A percentile compares a stretch with the other conserved stretches of the same genome.
Evolutionary conservation across 805 yeast species (phyloP).

Genomic region (Cyberlindnera mississippiensis): DNA sequence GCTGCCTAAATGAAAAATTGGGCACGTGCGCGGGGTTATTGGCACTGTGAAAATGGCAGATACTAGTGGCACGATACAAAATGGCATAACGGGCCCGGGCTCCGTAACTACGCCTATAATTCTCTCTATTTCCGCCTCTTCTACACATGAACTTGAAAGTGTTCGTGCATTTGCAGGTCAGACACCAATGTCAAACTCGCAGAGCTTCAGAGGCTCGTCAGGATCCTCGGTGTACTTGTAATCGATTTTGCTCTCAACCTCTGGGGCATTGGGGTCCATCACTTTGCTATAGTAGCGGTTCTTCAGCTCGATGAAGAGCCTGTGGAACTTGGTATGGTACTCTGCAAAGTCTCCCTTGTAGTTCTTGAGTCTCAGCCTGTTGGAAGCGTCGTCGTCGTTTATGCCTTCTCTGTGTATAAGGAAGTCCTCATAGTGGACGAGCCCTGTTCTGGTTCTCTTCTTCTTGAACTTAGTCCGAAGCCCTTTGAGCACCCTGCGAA

Average conservation of each 20-base stretch:
- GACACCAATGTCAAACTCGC: slow-evolving; percentile 5
- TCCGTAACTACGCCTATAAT: not conserved
- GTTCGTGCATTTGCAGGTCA: not conserved
- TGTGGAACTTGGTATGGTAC: slow-evolving; percentile 18
- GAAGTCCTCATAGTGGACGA: slow-evolving; percentile 17
- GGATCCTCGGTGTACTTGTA: slow-evolving; percentile 5
- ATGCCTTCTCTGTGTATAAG: slow-evolving; percentile 13
- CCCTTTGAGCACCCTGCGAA: slow-evolving; percentile 14
- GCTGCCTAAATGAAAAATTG: slow-evolving; percentile 3
- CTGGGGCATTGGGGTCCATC: not conserved
- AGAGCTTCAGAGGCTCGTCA: slow-evolving; percentile 10
- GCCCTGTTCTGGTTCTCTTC: slow-evolving; percentile 18
- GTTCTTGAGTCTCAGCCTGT: slow-evolving; percentile 23
- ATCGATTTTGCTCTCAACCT: not conserved
- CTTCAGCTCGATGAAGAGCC: slow-evolving; percentile 13
- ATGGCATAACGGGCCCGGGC: slow-evolving; percentile 1
- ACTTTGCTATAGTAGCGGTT: slow-evolving; percentile 7
- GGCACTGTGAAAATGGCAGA: no score
- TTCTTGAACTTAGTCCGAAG: slow-evolving; percentile 10
- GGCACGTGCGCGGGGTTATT: slow-evolving; percentile 6
- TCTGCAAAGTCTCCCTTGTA: slow-evolving; percentile 29
- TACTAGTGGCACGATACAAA: no score
- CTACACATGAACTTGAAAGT: no score
- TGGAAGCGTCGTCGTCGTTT: slow-evolving; percentile 16
- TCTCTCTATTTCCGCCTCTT: no score